Percentiles rank a stretch among this genome's conserved stretches.
phyloP scores from a whole-genome alignment of 306 rosid genomes.

The Cyamopsis tetragonoloba region DNA sequence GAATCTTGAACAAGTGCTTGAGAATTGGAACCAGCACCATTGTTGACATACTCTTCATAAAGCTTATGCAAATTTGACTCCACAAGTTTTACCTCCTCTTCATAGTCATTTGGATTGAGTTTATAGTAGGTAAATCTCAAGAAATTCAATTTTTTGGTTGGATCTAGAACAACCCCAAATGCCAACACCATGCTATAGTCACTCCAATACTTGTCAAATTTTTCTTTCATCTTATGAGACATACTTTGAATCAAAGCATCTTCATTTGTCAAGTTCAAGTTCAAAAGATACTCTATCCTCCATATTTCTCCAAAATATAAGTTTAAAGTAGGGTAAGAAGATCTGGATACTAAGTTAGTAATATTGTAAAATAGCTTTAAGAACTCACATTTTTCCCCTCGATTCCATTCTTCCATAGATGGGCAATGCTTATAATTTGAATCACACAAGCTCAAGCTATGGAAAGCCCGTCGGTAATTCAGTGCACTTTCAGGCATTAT shows the following conservation, averaged over 20 bases:
- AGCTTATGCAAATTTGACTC: too few relatives aligned
- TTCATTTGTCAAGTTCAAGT: not conserved
- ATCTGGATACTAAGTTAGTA: not conserved
- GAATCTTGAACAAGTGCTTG: too few relatives aligned
- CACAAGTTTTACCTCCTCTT: too few relatives aligned
- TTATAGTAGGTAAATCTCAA: too few relatives aligned
- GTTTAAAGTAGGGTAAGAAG: not conserved
- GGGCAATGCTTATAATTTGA: too few relatives aligned
- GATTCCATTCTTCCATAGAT: too few relatives aligned
- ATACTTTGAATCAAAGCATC: not conserved
- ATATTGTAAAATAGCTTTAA: not conserved
- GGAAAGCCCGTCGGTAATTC: too few relatives aligned
- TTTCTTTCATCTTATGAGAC: not conserved
- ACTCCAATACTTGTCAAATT: too few relatives aligned
- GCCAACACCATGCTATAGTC: not conserved
- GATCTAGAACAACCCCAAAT: not conserved
- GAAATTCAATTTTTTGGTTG: not conserved
- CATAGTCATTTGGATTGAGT: not conserved
- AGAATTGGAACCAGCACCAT: too few relatives aligned
- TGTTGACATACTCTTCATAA: too few relatives aligned
- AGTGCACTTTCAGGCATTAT: too few relatives aligned
- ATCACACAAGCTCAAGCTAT: too few relatives aligned
- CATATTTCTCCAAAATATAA: not conserved
- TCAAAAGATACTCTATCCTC: not conserved
- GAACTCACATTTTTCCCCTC: not conserved